phyloP scores from a whole-genome alignment of 106 monocot genomes.

The Acorus gramineus region DNA sequence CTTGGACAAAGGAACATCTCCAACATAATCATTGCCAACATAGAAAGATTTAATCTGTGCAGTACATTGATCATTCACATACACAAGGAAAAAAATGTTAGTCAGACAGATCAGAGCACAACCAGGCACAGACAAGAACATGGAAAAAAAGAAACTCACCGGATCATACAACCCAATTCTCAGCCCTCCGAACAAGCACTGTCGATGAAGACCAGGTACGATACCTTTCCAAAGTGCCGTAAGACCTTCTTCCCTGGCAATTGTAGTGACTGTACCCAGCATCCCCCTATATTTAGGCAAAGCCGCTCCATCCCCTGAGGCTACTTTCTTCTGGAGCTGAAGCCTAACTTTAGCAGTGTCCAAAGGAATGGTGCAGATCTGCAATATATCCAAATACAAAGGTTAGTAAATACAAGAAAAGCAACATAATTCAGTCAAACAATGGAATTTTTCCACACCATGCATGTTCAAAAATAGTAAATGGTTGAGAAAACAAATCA shows the following conservation, averaged over 20 bases:
- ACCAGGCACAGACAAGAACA: background rate
- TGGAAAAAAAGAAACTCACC: conserved; percentile 18
- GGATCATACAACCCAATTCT: conserved; percentile 92
- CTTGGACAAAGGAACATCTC: conserved; percentile 73
- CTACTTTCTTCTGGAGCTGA: conserved; percentile 76
- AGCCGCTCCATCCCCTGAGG: conserved; percentile 14
- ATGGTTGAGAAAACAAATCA: too few relatives aligned
- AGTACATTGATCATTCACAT: background rate
- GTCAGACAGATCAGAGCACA: background rate
- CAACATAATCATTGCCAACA: conserved; percentile 80
- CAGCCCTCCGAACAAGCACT: conserved; percentile 81
- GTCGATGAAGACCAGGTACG: conserved; percentile 93
- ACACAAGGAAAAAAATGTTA: background rate
- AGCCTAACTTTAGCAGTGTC: conserved; percentile 99
- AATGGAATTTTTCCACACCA: too few relatives aligned
- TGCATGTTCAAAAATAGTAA: too few relatives aligned
- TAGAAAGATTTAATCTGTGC: conserved; percentile 63
- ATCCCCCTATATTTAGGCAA: conserved; percentile 77
- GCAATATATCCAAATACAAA: conserved; percentile 2
- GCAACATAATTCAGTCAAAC: too few relatives aligned
- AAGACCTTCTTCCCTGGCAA: conserved; percentile 86
- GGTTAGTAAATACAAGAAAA: too few relatives aligned
- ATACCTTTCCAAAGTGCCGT: conserved; percentile 94
- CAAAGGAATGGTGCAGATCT: conserved; percentile 87
- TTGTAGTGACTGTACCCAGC: conserved; percentile 83